A percentile compares a stretch with the other conserved stretches of the same genome.
phyloP scores from a whole-genome alignment of 352 stramenopile species.

The Aphanomyces euteiches region DNA sequence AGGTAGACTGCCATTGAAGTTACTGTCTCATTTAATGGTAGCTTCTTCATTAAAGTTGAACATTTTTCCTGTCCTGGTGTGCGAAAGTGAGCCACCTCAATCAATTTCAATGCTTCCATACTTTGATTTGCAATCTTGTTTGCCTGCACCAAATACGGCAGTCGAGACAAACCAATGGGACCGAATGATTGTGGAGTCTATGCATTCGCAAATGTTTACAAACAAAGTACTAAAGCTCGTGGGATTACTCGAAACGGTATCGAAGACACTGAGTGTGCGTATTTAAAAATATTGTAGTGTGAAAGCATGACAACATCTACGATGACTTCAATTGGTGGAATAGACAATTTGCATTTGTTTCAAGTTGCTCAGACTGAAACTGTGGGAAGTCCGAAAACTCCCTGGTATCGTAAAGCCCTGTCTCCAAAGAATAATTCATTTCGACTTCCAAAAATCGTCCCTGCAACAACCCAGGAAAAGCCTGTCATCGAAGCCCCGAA shows the following conservation, averaged over 20 bases:
- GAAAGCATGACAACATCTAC: conserved; percentile 61
- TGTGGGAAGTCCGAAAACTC: not conserved
- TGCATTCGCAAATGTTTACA: conserved; percentile 43
- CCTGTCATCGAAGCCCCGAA: too few relatives aligned
- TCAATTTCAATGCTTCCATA: conserved; percentile 66
- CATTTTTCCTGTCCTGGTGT: conserved; percentile 70
- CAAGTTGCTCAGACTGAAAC: not conserved
- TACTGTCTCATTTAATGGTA: not conserved
- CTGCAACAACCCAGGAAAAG: not conserved
- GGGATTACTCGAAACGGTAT: conserved; percentile 59
- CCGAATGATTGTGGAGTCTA: conserved; percentile 38
- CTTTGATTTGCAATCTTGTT: conserved; percentile 69
- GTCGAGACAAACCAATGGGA: conserved; percentile 46
- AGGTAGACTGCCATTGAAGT: conserved; percentile 7
- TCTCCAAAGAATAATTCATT: conserved; percentile 5
- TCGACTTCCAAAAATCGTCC: not conserved
- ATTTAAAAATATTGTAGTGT: conserved; percentile 41
- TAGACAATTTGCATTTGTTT: conserved; percentile 58
- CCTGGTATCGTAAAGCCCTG: conserved; percentile 20
- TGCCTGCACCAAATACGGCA: conserved; percentile 38
- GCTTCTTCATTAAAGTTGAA: conserved; percentile 53
- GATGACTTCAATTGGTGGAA: conserved; percentile 50
- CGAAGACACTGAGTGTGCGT: not conserved
- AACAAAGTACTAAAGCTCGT: conserved; percentile 55
- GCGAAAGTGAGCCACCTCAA: conserved; percentile 59